Evolutionary conservation across 1,284 basidiomycete genomes (phyloP), one percentile per base, ranked within the genome.

Genomic region (Boletus mariae): DNA sequence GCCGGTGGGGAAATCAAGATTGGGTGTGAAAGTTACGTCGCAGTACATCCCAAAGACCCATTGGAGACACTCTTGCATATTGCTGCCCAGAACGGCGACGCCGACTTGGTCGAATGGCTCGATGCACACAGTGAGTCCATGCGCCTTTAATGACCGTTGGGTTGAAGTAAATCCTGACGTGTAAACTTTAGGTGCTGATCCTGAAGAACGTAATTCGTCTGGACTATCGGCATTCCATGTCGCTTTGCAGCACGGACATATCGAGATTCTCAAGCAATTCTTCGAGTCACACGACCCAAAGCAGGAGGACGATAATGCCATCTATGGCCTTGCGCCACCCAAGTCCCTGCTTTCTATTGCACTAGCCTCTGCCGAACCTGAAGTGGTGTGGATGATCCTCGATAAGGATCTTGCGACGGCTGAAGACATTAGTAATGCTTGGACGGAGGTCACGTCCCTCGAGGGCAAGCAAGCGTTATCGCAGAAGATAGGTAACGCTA

Each of bases 31-130:
- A 74, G 71, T 41, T 81, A 82, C 58, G 75, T 81, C 49, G 67
- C 73, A 56, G 56, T 46, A 10, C 59, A 59, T 13, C 82, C 83
- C 6, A 60, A 72, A 48, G 85, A 87, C 66, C 72, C 72, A n/a
- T 70, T 73, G 55, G 80, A 90, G 67, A 86, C 87, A 31, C 71
- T 90, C 17, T 65, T 84, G 52, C 87, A 90, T 60, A 85, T 90
- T 51, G 82, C 79, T 45, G 75, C 78, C 4, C 71, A 65, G 51
- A 71, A 73, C 47, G 82, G 80, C 7, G 77, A 89, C 67, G 59
- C 68, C 6, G 77, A 78, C 23, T 69, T 90, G 49, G 75, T 86
- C 5, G 68, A 80, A 61, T 90, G 86, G 85, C 76, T 90, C 10
- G 79, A 83, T 65, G 73, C 78, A 4, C 85, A 89, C 65, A 80